Evolutionary conservation across 805 yeast species (phyloP).

Genomic region (Lipomyces starkeyi): DNA sequence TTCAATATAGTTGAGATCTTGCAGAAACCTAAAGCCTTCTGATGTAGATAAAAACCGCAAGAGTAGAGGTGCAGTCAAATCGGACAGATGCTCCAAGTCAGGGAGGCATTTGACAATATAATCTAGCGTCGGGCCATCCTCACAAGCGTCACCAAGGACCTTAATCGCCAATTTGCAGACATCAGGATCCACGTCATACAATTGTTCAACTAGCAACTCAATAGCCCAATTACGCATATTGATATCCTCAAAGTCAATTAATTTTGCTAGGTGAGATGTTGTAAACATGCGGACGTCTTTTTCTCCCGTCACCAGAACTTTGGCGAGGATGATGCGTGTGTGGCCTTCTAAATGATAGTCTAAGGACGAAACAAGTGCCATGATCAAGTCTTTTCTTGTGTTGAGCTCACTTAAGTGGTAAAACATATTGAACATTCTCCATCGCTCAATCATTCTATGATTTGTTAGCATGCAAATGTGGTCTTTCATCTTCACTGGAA

Average conservation of each 20-base stretch:
- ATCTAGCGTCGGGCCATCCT: constrained; percentile 53
- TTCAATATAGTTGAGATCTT: constrained; percentile 63
- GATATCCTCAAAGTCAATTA: constrained; percentile 24
- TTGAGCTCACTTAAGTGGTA: constrained; percentile 68
- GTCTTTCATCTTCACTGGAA: neutral
- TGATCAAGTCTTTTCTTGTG: constrained; percentile 61
- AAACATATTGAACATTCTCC: constrained; percentile 84
- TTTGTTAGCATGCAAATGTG: neutral
- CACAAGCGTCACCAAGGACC: constrained; percentile 59
- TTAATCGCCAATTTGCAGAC: constrained; percentile 64
- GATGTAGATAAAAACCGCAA: constrained; percentile 68
- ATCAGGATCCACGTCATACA: constrained; percentile 67
- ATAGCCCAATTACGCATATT: constrained; percentile 53
- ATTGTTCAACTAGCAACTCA: constrained; percentile 63
- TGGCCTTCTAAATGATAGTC: constrained; percentile 68
- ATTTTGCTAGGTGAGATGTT: constrained; percentile 56
- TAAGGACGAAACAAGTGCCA: constrained; percentile 64
- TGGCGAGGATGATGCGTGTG: constrained; percentile 66
- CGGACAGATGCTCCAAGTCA: constrained; percentile 58
- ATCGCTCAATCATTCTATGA: constrained; percentile 64
- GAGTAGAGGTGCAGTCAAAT: constrained; percentile 61
- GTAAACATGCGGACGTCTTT: constrained; percentile 60
- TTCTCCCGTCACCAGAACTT: constrained; percentile 65
- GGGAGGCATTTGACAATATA: constrained; percentile 63
- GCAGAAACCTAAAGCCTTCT: constrained; percentile 70